These are phyloP conservation scores for Malus asiatica DNA, from an alignment of 306 rosid species.

Conservation along the genomic window DNA sequence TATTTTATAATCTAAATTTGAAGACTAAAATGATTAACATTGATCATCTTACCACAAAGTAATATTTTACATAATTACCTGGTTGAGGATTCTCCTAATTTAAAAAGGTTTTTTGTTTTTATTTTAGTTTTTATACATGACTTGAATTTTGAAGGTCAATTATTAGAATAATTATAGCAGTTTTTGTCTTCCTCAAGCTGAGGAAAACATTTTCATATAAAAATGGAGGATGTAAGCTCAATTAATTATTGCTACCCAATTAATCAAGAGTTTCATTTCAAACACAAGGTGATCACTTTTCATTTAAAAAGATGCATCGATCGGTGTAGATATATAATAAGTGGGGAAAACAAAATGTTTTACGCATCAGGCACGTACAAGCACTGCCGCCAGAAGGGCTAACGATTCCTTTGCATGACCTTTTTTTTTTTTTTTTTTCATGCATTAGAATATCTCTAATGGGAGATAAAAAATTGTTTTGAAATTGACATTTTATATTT, in stretches of 20 bases:
- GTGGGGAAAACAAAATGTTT: background rate
- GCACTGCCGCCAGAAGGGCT: background rate
- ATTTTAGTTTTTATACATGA: background rate
- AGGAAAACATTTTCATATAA: background rate
- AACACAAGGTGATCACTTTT: background rate
- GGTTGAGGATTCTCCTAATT: background rate
- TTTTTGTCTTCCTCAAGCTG: background rate
- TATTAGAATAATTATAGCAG: background rate
- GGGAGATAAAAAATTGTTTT: too few species aligned
- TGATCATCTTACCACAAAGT: background rate
- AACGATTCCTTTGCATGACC: background rate
- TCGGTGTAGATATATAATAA: background rate
- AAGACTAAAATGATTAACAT: background rate
- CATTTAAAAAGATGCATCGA: background rate
- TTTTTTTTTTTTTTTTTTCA: background rate
- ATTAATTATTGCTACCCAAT: background rate
- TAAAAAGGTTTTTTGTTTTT: background rate
- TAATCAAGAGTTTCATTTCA: background rate
- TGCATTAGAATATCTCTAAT: too few species aligned
- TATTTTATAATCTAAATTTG: conserved; percentile 3
- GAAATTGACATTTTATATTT: too few species aligned
- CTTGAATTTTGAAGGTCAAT: background rate
- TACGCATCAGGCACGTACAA: background rate
- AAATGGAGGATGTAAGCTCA: background rate
- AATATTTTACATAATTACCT: background rate